Evolutionary conservation across 306 rosid species (phyloP).

Genomic region (Sechiopsis laciniata): DNA sequence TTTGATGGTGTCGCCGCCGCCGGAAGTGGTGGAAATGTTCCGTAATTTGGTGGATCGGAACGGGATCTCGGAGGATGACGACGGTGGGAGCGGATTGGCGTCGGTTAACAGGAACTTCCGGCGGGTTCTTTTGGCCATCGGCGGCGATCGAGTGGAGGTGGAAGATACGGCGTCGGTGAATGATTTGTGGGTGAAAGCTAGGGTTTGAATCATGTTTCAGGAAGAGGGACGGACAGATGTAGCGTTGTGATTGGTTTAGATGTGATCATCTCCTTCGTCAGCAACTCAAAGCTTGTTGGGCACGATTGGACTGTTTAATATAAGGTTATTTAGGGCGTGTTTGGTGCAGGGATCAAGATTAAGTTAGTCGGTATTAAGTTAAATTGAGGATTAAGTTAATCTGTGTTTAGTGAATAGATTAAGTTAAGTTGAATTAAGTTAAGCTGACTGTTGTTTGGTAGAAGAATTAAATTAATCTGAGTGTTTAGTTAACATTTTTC

Average conservation of each 20-base stretch:
- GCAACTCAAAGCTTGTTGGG: slow-evolving; percentile 2
- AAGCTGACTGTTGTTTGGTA: no score
- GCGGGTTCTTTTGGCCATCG: slow-evolving; percentile 13
- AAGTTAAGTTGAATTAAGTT: no score
- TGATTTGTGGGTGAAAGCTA: not conserved
- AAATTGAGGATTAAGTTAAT: no score
- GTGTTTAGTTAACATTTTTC: no score
- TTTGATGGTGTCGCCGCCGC: not conserved
- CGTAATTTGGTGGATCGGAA: slow-evolving; percentile 51
- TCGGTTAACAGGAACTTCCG: not conserved
- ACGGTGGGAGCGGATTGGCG: slow-evolving; percentile 13
- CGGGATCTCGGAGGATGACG: slow-evolving; percentile 40
- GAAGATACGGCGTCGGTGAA: not conserved
- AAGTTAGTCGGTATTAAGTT: no score
- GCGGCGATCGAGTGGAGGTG: not conserved
- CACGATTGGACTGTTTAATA: not conserved
- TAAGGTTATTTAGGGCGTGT: not conserved
- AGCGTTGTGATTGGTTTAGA: not conserved
- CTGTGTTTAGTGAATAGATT: no score
- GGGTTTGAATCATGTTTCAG: not conserved
- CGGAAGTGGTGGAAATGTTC: slow-evolving; percentile 27
- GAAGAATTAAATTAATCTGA: no score
- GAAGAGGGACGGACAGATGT: not conserved
- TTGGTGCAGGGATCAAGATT: not conserved
- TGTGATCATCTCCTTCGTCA: not conserved